These are phyloP conservation scores for Paramecium tetraurelia DNA, from an alignment of 73 alveolate species.

Conservation along the genomic window DNA sequence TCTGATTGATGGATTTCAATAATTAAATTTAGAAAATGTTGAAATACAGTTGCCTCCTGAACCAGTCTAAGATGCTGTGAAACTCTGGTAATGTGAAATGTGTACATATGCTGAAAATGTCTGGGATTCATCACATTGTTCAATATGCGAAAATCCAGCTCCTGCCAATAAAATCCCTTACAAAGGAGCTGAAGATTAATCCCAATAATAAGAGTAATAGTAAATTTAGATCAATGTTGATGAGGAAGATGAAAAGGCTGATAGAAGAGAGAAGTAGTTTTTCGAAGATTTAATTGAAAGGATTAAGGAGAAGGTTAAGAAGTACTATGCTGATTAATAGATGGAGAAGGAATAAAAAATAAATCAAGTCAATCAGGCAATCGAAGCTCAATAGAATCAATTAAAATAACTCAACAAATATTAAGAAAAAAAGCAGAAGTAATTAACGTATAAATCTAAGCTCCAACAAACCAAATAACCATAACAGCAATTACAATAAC, in stretches of 20 bases:
- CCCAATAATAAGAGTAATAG: not conserved
- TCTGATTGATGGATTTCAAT: constrained; percentile 58
- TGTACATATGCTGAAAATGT: constrained; percentile 82
- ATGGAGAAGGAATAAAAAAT: not conserved
- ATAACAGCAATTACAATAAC: not conserved
- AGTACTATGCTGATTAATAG: not conserved
- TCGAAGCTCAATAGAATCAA: not conserved
- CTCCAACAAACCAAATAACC: not conserved
- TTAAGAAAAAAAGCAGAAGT: constrained; percentile 10
- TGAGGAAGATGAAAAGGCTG: constrained; percentile 61
- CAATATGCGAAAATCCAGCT: constrained; percentile 74
- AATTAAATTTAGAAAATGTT: constrained; percentile 68
- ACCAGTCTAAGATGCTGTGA: constrained; percentile 70
- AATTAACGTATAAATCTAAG: not conserved
- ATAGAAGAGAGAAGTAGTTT: constrained; percentile 47
- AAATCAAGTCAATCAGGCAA: not conserved
- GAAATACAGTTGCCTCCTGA: constrained; percentile 51
- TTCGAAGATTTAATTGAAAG: constrained; percentile 48
- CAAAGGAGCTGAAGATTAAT: constrained; percentile 2
- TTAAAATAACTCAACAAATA: not conserved
- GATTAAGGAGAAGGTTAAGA: not conserved
- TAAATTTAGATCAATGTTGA: constrained; percentile 4
- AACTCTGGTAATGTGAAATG: constrained; percentile 72
- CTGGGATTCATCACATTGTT: constrained; percentile 69
- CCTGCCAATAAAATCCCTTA: constrained; percentile 64